phyloP scores from a whole-genome alignment of 225 moss, liverwort and hornwort genomes.

The Marchantia polymorpha region DNA sequence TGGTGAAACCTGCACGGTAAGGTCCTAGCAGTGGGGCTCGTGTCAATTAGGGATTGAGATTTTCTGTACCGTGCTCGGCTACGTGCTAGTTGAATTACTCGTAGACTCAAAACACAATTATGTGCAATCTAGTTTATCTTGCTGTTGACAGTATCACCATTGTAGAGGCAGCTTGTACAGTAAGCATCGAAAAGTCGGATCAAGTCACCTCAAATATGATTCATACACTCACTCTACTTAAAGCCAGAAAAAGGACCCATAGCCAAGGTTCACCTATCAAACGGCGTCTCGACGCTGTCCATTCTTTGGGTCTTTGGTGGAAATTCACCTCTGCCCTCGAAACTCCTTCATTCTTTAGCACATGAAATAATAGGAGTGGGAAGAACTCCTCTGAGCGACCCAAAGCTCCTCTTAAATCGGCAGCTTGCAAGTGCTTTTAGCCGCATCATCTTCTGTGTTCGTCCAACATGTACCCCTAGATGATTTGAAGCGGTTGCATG shows the following conservation, averaged over 20 bases:
- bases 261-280: neutral
- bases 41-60: neutral
- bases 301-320: neutral
- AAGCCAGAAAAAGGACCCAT: neutral
- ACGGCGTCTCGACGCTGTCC: neutral
- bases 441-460: neutral
- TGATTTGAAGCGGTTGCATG: neutral
- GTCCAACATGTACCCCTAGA: neutral
- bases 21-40: neutral
- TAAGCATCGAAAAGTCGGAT: neutral
- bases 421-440: neutral
- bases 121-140: conserved; percentile 4
- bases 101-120: neutral
- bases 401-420: neutral
- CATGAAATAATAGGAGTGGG: conserved; percentile 6
- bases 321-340: conserved; percentile 4
- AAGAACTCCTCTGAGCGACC: neutral
- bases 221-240: neutral
- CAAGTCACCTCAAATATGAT: conserved; percentile 9
- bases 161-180: conserved; percentile 16
- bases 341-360: neutral
- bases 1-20: conserved; percentile 50
- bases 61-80: neutral
- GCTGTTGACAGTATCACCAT: neutral
- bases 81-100: neutral